Percentiles rank a stretch among this genome's conserved stretches.
Evolutionary conservation across 1,284 basidiomycete species (phyloP).

Genomic region (Rhodotorula sp.): DNA sequence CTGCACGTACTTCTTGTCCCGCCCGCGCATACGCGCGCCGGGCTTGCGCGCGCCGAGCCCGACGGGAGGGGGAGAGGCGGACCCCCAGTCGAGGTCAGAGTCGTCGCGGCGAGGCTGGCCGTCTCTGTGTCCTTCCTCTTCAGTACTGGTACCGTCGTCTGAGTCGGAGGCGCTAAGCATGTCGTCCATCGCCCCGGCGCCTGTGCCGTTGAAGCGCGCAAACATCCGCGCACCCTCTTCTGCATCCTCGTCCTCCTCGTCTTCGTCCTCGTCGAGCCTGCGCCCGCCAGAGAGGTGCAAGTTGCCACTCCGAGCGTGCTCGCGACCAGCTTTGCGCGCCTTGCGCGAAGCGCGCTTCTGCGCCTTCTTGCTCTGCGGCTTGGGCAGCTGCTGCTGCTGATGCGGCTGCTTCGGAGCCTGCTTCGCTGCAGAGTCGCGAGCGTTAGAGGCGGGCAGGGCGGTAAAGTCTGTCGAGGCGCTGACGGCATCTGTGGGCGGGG

Average conservation of each 20-base stretch:
- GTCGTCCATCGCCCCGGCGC: slow-evolving; percentile 12
- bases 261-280: slow-evolving; percentile 1
- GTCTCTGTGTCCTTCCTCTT: slow-evolving; percentile 7
- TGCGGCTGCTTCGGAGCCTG: not conserved
- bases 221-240: slow-evolving; percentile 22
- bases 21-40: slow-evolving; percentile 1
- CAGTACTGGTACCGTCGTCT: slow-evolving; percentile 1
- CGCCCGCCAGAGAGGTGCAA: not conserved
- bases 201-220: slow-evolving; percentile 14
- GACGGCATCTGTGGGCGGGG: not conserved
- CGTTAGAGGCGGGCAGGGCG: not conserved
- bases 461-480: not conserved
- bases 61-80: slow-evolving; percentile 10
- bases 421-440: not conserved
- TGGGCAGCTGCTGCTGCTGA: not conserved
- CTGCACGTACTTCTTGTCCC: slow-evolving; percentile 12
- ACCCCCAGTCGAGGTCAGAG: slow-evolving; percentile 41
- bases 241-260: slow-evolving; percentile 2
- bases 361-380: slow-evolving; percentile 23
- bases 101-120: slow-evolving; percentile 28
- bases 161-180: slow-evolving; percentile 16
- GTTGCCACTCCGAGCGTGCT: slow-evolving; percentile 33
- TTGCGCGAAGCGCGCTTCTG: slow-evolving; percentile 25
- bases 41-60: not conserved
- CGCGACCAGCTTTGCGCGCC: slow-evolving; percentile 30